Conservation (phyloP, 1,139 yeast genomes). For the Kodamaea fungicola region DNA sequence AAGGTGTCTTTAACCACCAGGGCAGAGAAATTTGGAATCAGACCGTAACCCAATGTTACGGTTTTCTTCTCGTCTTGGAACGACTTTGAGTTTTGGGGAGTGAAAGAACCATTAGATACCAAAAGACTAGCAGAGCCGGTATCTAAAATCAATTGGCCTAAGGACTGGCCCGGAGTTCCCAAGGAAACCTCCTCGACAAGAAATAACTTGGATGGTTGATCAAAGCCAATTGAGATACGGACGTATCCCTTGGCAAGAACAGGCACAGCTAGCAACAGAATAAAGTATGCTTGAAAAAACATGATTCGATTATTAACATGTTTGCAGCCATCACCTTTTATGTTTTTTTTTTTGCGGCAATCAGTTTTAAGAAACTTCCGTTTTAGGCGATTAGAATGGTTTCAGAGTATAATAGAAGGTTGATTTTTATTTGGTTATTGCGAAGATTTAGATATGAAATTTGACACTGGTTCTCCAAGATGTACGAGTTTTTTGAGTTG, state of each 20-base stretch:
- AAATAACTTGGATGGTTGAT: conserved; percentile 6
- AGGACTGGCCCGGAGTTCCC: conserved; percentile 16
- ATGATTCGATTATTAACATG: too few relatives aligned
- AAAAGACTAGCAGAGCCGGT: conserved; percentile 24
- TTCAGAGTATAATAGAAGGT: too few relatives aligned
- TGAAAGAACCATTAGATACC: conserved; percentile 10
- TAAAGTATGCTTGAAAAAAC: not conserved
- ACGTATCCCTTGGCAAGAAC: conserved; percentile 5
- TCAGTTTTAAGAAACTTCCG: conserved; percentile 4
- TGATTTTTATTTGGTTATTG: too few relatives aligned
- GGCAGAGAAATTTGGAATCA: conserved; percentile 12
- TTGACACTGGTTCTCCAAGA: too few relatives aligned
- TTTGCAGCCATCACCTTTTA: not conserved
- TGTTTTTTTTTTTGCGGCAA: conserved; percentile 4
- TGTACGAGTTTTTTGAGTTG: too few relatives aligned
- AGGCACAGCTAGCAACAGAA: not conserved
- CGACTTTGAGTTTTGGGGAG: conserved; percentile 10
- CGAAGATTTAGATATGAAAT: too few relatives aligned
- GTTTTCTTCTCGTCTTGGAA: conserved; percentile 8
- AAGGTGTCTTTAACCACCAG: conserved; percentile 12
- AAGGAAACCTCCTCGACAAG: conserved; percentile 12
- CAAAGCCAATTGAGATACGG: conserved; percentile 2
- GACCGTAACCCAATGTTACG: conserved; percentile 14
- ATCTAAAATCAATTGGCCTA: conserved; percentile 16
- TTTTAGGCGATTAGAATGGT: conserved; percentile 3